Evolutionary conservation across 495 filamentous ascomycete genomes (phyloP), one percentile per base, ranked within the genome.

Genomic region (Daldinia vernicosa): DNA sequence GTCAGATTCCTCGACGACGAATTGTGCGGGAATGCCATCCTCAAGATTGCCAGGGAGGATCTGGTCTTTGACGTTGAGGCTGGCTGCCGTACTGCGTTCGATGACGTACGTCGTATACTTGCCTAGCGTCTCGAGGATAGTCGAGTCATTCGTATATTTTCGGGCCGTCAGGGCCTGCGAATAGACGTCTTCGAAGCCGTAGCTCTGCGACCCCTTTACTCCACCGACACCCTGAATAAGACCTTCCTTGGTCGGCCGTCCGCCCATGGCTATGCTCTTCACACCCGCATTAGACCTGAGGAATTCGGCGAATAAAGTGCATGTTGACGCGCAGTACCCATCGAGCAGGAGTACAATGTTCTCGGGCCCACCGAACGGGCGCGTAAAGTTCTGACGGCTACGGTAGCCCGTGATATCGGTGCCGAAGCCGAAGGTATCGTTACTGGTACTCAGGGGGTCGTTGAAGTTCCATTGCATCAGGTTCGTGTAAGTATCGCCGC

Each of bases 221-320:
- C 85, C 85, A 8, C 89, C 89, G 9, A 90, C 81, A 15, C 83
- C 87, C 78, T 91, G 89, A 78, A 92, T 92, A 5, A 84, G 81
- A n/a, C 78, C 79, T 30, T 81, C 70, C 58, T 80, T 76, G 11
- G 64, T 64, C 7, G 88, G 86, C 19, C 89, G 84, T 14, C 89
- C 90, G 17, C 90, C 89, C 33, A 91, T 78, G 2, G 84, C 84
- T 51, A 91, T 84, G 27, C 85, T 86, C 70, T 86, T 86, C 1
- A 92, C 85, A 28, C 82, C 82, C 14, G 80, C 87, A 70, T 86
- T 81, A 60, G 83, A 77, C 3, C 82, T 80, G 77, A 91, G 82
- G 45, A 89, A 80, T 43, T 87, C 83, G 50, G 79, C 77, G 76
- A 90, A 87, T 66, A 90, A 77, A 4, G 86, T 84, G 78, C 89